Percentiles rank a stretch among this genome's conserved stretches.
phyloP scores from a whole-genome alignment of 2,329 filamentous ascomycete genomes.

The Cercospora beticola region DNA sequence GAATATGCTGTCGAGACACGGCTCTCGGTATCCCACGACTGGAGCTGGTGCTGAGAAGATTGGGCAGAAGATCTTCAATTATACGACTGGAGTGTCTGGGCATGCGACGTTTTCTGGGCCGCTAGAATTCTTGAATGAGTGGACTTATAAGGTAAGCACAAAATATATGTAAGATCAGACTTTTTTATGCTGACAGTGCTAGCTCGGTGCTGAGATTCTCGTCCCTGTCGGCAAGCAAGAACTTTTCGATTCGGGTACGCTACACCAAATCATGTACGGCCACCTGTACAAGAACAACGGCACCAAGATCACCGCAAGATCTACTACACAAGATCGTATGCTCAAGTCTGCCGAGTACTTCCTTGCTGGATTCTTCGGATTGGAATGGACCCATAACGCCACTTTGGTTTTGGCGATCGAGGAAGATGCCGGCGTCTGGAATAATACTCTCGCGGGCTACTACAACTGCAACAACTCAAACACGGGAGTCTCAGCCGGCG shows the following conservation, averaged over 20 bases:
- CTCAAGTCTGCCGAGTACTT: slow-evolving; percentile 75
- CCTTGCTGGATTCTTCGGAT: slow-evolving; percentile 74
- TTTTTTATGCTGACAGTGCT: not conserved
- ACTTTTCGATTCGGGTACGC: slow-evolving; percentile 55
- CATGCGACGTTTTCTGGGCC: slow-evolving; percentile 55
- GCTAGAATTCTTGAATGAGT: slow-evolving; percentile 66
- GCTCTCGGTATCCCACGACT: slow-evolving; percentile 68
- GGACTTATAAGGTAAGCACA: slow-evolving; percentile 53
- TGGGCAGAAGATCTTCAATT: slow-evolving; percentile 58
- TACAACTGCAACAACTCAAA: slow-evolving; percentile 65
- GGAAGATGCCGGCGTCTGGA: slow-evolving; percentile 45
- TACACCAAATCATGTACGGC: slow-evolving; percentile 72
- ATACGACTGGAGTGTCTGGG: slow-evolving; percentile 39
- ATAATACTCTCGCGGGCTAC: slow-evolving; percentile 70
- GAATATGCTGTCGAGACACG: slow-evolving; percentile 71
- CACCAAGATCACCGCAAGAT: slow-evolving; percentile 70
- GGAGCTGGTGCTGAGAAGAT: slow-evolving; percentile 57
- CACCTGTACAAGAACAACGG: slow-evolving; percentile 66
- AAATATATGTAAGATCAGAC: no score
- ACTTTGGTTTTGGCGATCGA: slow-evolving; percentile 62
- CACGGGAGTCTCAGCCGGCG: slow-evolving; percentile 47
- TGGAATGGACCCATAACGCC: slow-evolving; percentile 63
- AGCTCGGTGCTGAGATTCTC: slow-evolving; percentile 68
- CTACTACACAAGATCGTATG: slow-evolving; percentile 76
- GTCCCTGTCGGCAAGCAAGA: slow-evolving; percentile 72